Conservation (phyloP, 2,329 filamentous ascomycete species). For the Colletotrichum plurivorum region DNA sequence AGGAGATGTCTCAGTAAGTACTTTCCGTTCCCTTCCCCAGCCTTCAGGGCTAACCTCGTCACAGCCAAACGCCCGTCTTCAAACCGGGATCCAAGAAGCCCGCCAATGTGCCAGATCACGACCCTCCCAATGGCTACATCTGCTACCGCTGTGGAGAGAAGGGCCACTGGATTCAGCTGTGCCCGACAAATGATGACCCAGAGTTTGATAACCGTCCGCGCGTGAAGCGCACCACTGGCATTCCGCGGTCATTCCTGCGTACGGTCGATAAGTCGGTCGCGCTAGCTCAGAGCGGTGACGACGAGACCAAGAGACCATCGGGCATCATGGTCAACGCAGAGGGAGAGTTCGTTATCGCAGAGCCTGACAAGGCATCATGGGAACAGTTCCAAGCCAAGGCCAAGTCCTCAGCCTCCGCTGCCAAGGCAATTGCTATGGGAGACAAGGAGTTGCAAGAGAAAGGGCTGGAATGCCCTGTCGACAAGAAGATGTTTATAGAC, state of each 20-base stretch:
- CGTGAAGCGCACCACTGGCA: conserved; percentile 96
- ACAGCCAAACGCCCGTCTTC: conserved; percentile 72
- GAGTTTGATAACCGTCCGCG: conserved; percentile 94
- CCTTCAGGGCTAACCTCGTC: conserved; percentile 49
- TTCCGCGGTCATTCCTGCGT: conserved; percentile 94
- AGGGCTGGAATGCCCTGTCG: conserved; percentile 93
- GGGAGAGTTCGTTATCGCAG: conserved; percentile 96
- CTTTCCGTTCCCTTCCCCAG: background rate
- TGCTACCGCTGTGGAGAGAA: conserved; percentile 98
- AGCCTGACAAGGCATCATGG: conserved; percentile 96
- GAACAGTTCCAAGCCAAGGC: conserved; percentile 96
- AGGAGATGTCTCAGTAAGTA: conserved; percentile 87
- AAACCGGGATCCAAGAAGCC: conserved; percentile 76
- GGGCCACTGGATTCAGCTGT: conserved; percentile 99
- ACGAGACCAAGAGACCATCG: conserved; percentile 84
- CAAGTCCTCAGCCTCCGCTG: conserved; percentile 85
- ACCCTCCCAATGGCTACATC: conserved; percentile 93
- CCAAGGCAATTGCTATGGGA: conserved; percentile 81
- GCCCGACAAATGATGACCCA: conserved; percentile 98
- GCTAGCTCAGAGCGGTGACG: conserved; percentile 80
- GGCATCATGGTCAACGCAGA: conserved; percentile 98
- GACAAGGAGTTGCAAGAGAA: conserved; percentile 90
- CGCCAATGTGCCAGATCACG: conserved; percentile 88
- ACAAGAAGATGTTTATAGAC: conserved; percentile 98
- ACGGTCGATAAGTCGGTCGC: conserved; percentile 93